Base-by-base conservation (phyloP, 306 rosid genomes). In the Prunus kanzakura region DNA sequence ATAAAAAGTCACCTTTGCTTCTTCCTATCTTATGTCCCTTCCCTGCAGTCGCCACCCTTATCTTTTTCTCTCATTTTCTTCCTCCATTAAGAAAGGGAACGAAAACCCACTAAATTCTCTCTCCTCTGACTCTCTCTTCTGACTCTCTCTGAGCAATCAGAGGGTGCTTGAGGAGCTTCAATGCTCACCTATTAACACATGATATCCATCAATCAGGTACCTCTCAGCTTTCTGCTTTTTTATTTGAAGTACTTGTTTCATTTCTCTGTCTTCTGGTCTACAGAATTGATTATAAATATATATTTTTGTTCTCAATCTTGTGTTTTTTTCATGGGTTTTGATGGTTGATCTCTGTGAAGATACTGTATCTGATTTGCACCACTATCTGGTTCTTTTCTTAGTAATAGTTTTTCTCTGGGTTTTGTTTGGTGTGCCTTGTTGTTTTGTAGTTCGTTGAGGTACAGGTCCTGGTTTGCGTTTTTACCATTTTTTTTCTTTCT, bases 191-290 rank as follows among this genome's bases (percentile, higher is more conserved):
- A 14, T 30, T 22, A 43, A 23, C 71, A 0, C 43, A 20, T 11
- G 27, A 56, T 20, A 56, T 56, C 69, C 41, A 73, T 58, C 46
- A 58, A 72, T 23, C 66, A 8, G 68, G 76, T 73, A 73, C 18
- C 43, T 16, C 14, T 43, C 45, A 43, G 23, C 9, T 43, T 58
- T 11, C 54, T 38, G 43, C 65, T 8, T 29, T 15, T 38, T 2
- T 61, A 20, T 57, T 30, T 30, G 15, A 30, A 63, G 45, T 63
- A 9, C 22, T 7, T 15, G 22, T 63, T 29, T 72, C 54, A 22
- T 72, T 57, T 73, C 57, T 1, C 25, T 1, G 16, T 57, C 55
- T 32, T 25, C 50, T 65, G n/a, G 23, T 38, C 64, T 7, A 13
- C 27, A 50, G 4, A 7, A 12, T 30, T 69, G 0, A 13, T 20